A percentile compares a stretch with the other conserved stretches of the same genome.
These are phyloP conservation scores for Cryptococcus wingfieldii DNA, from an alignment of 1,284 basidiomycete species.

Conservation along the genomic window DNA sequence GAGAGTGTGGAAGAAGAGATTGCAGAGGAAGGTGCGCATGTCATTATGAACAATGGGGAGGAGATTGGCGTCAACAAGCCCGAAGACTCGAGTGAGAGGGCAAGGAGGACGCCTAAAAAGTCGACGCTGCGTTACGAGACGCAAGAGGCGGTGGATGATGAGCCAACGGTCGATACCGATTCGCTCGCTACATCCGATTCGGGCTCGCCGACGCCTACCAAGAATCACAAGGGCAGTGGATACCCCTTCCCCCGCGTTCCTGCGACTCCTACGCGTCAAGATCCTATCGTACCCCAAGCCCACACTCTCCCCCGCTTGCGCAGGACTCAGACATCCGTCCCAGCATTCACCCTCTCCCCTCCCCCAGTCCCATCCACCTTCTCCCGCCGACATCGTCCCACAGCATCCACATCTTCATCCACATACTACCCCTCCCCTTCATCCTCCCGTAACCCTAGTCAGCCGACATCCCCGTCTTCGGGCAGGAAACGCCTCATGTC, in stretches of 20 bases:
- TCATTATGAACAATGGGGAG: constrained; percentile 17
- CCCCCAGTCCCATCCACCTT: constrained; percentile 2
- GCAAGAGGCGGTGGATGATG: neutral
- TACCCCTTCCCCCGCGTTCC: neutral
- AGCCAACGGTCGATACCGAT: constrained; percentile 22
- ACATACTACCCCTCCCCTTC: constrained; percentile 24
- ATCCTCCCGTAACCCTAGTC: constrained; percentile 13
- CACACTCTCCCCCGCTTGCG: constrained; percentile 12
- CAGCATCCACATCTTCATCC: constrained; percentile 14
- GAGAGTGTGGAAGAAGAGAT: constrained; percentile 17
- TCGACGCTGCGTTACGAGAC: neutral
- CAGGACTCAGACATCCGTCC: constrained; percentile 1
- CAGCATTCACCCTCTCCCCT: constrained; percentile 2
- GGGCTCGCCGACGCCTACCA: constrained; percentile 18
- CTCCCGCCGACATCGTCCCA: constrained; percentile 21
- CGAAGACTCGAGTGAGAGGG: neutral
- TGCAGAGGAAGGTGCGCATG: constrained; percentile 7
- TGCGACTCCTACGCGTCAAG: neutral
- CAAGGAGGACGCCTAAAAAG: neutral
- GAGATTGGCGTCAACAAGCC: constrained; percentile 6
- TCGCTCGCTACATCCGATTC: constrained; percentile 14
- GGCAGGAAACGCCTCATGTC: constrained; percentile 25
- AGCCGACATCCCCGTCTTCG: constrained; percentile 25
- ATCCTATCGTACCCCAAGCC: neutral
- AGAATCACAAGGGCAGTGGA: neutral